Base-by-base conservation (phyloP, 2,329 filamentous ascomycete species). In the Alternaria ethzedia region DNA sequence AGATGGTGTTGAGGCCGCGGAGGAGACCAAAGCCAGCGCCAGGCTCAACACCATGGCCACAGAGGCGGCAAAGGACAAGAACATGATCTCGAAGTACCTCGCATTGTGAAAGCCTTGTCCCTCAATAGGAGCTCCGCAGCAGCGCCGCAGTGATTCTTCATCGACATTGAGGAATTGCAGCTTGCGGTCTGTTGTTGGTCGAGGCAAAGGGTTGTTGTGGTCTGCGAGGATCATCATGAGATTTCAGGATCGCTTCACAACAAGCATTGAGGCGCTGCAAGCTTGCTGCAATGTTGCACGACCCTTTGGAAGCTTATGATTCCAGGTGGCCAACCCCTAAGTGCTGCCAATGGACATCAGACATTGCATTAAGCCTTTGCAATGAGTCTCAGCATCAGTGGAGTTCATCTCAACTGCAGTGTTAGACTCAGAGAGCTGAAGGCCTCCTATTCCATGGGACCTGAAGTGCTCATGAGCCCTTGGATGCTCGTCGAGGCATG, bases 1-100 rank as follows among this genome's bases (percentile, higher is more conserved):
- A 47, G 26, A 32, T 32, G 43, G 54, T 56, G 54, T 56, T 47
- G 54, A 28, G 41, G 26, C 43, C 41, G 43, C 54, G 54, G 54
- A 32, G 23, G 26, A 47, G 49, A 30, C 28, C 49, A 12, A 52
- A 30, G 21, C 28, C 28, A 52, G 54, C 43, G 43, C 20, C 15
- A 30, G 54, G 15, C 21, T 46, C 54, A 56, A 46, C 43, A 56
- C 43, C 43, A 46, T 43, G 25, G 15, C 26, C 13, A 26, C 6
- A 23, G 43, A 25, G 15, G 36, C 21, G 51, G 41, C 54, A 12
- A 25, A 20, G 41, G 43, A 43, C 43, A 56, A 10, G 12, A 30
- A 36, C 13, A 23, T 15, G 13, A 25, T 28, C 41, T 32, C 21
- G 41, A 3, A 30, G 13, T 5, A 5, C n/a, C 25, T 13, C 25